Evolutionary conservation across 768 basidiomycete species (phyloP).

Genomic region (Serendipita indica): DNA sequence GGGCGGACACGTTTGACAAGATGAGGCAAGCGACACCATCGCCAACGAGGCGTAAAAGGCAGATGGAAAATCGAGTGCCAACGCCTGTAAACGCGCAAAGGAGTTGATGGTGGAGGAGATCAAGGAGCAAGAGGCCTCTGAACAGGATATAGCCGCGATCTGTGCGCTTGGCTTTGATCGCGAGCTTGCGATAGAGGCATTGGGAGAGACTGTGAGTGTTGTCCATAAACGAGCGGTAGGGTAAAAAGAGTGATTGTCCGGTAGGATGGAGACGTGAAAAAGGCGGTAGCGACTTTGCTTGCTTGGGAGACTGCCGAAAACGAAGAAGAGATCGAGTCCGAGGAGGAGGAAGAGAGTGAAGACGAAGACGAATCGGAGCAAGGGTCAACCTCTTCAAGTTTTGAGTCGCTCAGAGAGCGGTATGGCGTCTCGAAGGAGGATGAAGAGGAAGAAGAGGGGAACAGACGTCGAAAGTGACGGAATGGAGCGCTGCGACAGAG

Average conservation of each 20-base stretch:
- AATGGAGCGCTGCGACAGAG: not conserved
- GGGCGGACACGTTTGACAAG: not conserved
- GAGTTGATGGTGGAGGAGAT: constrained; percentile 2
- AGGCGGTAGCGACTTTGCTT: not conserved
- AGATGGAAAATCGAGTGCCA: not conserved
- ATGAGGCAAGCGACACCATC: not conserved
- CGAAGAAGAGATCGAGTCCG: not conserved
- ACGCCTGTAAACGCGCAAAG: not conserved
- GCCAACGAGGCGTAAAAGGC: not conserved
- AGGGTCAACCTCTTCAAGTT: not conserved
- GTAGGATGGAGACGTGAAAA: constrained; percentile 8
- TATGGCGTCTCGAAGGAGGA: not conserved
- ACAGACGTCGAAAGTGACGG: not conserved
- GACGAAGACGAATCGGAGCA: constrained; percentile 1
- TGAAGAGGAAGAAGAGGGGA: no score
- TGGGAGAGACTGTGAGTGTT: not conserved
- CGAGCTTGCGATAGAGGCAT: constrained; percentile 2
- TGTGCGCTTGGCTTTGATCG: constrained; percentile 6
- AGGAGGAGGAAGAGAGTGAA: not conserved
- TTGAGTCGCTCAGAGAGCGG: not conserved
- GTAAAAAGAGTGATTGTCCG: not conserved
- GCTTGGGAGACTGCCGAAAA: constrained; percentile 2
- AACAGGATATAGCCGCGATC: not conserved
- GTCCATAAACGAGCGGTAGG: not conserved
- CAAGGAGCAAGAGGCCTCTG: not conserved